Evolutionary conservation across 164 flowering plant species (phyloP).

Genomic region (Piper longum): DNA sequence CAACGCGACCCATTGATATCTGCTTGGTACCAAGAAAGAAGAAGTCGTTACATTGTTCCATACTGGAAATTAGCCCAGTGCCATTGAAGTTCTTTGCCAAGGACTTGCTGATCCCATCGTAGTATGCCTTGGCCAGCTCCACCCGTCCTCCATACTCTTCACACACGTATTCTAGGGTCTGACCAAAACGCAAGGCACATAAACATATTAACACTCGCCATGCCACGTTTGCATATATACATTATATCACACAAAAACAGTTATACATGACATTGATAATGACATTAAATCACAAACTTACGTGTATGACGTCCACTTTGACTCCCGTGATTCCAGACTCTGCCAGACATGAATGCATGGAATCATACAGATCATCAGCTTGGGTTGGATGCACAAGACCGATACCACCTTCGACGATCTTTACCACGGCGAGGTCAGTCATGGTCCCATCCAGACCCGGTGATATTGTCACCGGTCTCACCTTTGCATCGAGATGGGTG

Average conservation of each 20-base stretch:
- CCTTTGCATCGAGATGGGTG: constrained; percentile 39
- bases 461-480: constrained; percentile 36
- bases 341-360: constrained; percentile 71
- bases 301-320: constrained; percentile 80
- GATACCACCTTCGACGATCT: constrained; percentile 59
- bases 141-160: constrained; percentile 80
- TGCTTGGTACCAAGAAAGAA: constrained; percentile 75
- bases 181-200: constrained; percentile 1
- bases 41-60: constrained; percentile 92
- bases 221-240: not conserved
- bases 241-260: too few relatives aligned
- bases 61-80: constrained; percentile 67
- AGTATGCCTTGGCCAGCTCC: constrained; percentile 66
- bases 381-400: constrained; percentile 71
- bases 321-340: constrained; percentile 63
- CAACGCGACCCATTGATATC: constrained; percentile 75
- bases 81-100: constrained; percentile 67
- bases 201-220: not conserved
- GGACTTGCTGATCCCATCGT: constrained; percentile 51
- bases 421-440: constrained; percentile 68
- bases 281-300: constrained; percentile 16
- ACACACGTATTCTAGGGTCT: constrained; percentile 58
- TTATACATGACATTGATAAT: not conserved
- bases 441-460: constrained; percentile 65
- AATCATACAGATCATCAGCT: constrained; percentile 56